Conservation (phyloP, 2,329 filamentous ascomycete species). For the Didymella pomorum region DNA sequence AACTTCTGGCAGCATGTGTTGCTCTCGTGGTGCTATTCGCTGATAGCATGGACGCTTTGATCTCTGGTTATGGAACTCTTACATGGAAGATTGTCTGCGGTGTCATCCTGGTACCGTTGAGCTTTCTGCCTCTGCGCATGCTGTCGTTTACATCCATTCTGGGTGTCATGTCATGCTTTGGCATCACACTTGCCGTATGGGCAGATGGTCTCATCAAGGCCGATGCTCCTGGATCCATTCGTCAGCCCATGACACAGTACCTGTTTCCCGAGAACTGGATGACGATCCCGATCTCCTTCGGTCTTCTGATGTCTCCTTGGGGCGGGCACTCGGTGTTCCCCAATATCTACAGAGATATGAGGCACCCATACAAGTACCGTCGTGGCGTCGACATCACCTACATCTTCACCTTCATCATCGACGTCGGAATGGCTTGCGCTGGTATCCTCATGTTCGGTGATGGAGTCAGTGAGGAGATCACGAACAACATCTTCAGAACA, state of each 20-base stretch:
- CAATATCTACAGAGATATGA: constrained; percentile 81
- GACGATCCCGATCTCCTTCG: constrained; percentile 86
- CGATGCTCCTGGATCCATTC: constrained; percentile 79
- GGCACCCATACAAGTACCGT: constrained; percentile 82
- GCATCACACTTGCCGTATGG: constrained; percentile 84
- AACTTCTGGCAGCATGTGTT: constrained; percentile 87
- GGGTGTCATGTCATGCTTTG: constrained; percentile 88
- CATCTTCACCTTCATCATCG: constrained; percentile 82
- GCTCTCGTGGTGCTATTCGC: constrained; percentile 92
- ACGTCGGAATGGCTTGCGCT: constrained; percentile 80
- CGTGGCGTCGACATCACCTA: constrained; percentile 82
- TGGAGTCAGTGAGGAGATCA: constrained; percentile 85
- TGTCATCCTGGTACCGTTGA: constrained; percentile 78
- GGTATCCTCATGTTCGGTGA: constrained; percentile 96
- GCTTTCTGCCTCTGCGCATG: constrained; percentile 82
- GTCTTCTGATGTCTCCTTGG: constrained; percentile 85
- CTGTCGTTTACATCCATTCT: constrained; percentile 91
- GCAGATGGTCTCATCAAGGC: constrained; percentile 87
- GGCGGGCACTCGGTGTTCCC: constrained; percentile 80
- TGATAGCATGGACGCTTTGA: constrained; percentile 83
- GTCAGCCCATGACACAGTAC: constrained; percentile 79
- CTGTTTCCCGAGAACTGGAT: constrained; percentile 87
- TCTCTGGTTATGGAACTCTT: constrained; percentile 72
- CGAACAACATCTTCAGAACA: constrained; percentile 82
- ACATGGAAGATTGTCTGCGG: constrained; percentile 89